Conservation (phyloP, 768 basidiomycete species). For the Hericium alpestre region DNA sequence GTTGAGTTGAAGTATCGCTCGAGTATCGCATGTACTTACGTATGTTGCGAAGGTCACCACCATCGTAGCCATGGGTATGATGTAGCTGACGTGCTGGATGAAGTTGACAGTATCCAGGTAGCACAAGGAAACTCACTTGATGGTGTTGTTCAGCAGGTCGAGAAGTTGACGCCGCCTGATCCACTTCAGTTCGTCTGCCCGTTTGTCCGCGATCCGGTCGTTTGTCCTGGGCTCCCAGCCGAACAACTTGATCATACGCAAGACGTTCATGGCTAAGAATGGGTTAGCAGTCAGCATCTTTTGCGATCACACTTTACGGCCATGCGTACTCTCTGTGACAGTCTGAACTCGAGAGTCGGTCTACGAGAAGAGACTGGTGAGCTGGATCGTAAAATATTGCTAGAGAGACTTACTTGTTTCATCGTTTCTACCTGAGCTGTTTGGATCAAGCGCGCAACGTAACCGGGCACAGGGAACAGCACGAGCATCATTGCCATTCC, state of each 20-base stretch:
- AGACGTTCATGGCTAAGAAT: conserved; percentile 21
- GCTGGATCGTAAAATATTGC: not conserved
- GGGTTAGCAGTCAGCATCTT: not conserved
- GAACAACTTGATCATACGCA: conserved; percentile 50
- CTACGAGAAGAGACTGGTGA: conserved; percentile 12
- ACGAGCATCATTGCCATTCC: conserved; percentile 30
- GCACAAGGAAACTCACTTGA: conserved; percentile 17
- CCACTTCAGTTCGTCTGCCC: conserved; percentile 28
- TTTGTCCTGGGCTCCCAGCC: conserved; percentile 46
- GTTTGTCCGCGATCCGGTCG: conserved; percentile 21
- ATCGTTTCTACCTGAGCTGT: conserved; percentile 28
- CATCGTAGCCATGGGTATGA: conserved; percentile 29
- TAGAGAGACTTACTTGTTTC: conserved; percentile 22
- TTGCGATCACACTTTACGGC: not conserved
- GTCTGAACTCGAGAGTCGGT: conserved; percentile 37
- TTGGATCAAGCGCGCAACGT: conserved; percentile 27
- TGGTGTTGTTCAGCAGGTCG: conserved; percentile 21
- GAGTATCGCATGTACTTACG: not conserved
- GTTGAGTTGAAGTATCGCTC: too few relatives aligned
- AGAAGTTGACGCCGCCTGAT: conserved; percentile 26
- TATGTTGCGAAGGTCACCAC: not conserved
- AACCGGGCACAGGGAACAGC: conserved; percentile 33
- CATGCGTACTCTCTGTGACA: conserved; percentile 29
- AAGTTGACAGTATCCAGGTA: not conserved
- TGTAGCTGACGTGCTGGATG: conserved; percentile 15